Evolutionary conservation across 495 filamentous ascomycete genomes (phyloP).

Genomic region (Penicillium lagena): DNA sequence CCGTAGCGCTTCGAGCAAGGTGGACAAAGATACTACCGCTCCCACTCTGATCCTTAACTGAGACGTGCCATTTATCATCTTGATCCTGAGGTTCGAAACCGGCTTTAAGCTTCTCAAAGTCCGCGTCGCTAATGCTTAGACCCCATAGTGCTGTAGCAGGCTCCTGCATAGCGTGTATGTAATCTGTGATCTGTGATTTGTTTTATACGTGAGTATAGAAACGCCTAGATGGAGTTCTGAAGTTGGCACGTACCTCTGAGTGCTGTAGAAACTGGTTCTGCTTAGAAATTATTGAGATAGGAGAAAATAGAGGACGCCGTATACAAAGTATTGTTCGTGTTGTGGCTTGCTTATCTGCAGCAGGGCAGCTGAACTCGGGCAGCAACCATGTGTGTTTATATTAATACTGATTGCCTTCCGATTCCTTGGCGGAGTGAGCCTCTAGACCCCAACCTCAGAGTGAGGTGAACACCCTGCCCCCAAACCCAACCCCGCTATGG

Average conservation of each 20-base stretch:
- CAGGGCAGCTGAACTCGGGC: no score
- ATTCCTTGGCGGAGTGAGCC: no score
- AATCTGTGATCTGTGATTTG: background rate
- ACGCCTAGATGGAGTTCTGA: background rate
- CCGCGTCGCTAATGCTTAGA: conserved; percentile 1
- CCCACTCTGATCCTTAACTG: background rate
- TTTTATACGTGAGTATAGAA: background rate
- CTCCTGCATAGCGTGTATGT: conserved; percentile 1
- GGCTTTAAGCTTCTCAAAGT: conserved; percentile 1
- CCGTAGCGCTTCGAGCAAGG: background rate
- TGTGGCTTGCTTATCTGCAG: no score
- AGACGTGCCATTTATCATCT: conserved; percentile 2
- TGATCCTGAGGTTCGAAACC: background rate
- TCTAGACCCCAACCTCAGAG: no score
- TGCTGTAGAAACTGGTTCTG: background rate
- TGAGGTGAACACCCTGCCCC: no score
- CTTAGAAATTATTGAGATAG: background rate
- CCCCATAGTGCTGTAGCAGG: conserved; percentile 1
- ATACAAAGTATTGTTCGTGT: no score
- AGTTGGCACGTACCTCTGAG: background rate
- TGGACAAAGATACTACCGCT: background rate
- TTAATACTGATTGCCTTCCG: no score
- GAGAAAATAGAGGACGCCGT: background rate
- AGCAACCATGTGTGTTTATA: no score
- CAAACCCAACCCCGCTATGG: no score